phyloP scores from a whole-genome alignment of 2,329 filamentous ascomycete genomes.

The Botrytis fragariae region DNA sequence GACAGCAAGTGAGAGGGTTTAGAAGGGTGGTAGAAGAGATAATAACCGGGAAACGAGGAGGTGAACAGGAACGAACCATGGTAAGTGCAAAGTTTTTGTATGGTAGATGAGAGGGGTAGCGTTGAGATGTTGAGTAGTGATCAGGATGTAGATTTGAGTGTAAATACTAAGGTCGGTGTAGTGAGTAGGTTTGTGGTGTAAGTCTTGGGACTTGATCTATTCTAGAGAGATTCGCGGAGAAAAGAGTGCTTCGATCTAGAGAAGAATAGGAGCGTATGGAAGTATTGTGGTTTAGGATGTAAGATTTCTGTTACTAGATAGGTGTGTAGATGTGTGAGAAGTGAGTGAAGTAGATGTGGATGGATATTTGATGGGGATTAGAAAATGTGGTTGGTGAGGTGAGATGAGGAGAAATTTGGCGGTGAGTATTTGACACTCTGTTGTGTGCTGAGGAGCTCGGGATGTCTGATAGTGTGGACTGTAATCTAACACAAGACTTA shows the following conservation, averaged over 20 bases:
- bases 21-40: neutral
- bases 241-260: too few relatives aligned
- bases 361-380: too few relatives aligned
- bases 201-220: too few relatives aligned
- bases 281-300: neutral
- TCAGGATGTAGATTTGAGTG: accelerated
- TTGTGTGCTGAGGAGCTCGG: too few relatives aligned
- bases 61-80: neutral
- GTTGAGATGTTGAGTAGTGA: neutral
- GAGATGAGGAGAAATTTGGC: too few relatives aligned
- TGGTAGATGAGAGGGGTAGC: neutral
- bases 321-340: too few relatives aligned
- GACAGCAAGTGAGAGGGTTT: accelerated
- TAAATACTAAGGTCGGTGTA: accelerated
- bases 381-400: too few relatives aligned
- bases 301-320: too few relatives aligned
- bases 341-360: accelerated
- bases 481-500: too few relatives aligned
- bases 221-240: too few relatives aligned
- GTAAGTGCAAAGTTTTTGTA: neutral
- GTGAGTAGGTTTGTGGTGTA: neutral
- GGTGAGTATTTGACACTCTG: too few relatives aligned
- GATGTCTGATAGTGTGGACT: too few relatives aligned
- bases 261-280: neutral
- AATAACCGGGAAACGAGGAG: neutral